phyloP scores from a whole-genome alignment of 2,329 filamentous ascomycete genomes.

The Escovopsis sp. region DNA sequence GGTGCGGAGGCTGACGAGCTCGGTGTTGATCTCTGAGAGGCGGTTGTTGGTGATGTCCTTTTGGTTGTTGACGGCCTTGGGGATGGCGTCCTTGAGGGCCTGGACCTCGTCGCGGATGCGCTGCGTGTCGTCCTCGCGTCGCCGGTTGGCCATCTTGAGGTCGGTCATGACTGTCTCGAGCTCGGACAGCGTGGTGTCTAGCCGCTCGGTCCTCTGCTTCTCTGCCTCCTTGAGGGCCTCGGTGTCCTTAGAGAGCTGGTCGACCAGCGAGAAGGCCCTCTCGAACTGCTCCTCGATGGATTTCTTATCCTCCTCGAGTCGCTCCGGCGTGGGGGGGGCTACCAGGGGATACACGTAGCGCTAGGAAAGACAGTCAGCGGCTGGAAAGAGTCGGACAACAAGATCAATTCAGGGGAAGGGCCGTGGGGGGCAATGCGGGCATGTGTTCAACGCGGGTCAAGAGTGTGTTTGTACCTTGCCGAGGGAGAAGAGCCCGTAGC shows the following conservation, averaged over 20 bases:
- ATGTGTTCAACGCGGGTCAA: too few relatives aligned
- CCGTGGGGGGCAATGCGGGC: too few relatives aligned
- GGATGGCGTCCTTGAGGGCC: conserved; percentile 68
- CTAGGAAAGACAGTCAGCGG: conserved; percentile 25
- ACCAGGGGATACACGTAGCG: conserved; percentile 87
- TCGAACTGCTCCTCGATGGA: conserved; percentile 88
- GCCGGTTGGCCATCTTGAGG: conserved; percentile 64
- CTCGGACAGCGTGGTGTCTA: conserved; percentile 69
- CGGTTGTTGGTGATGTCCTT: conserved; percentile 70
- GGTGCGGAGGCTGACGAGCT: conserved; percentile 85
- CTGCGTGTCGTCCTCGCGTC: conserved; percentile 76
- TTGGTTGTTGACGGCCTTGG: conserved; percentile 75
- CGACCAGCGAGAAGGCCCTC: conserved; percentile 76
- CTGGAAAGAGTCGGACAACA: background rate
- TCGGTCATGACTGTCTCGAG: conserved; percentile 71
- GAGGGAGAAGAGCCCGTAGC: conserved; percentile 77
- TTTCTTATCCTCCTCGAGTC: conserved; percentile 87
- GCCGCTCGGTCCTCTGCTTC: conserved; percentile 62
- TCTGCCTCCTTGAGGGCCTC: conserved; percentile 76
- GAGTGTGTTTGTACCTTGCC: conserved; percentile 63
- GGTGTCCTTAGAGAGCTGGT: conserved; percentile 85
- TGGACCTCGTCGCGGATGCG: conserved; percentile 77
- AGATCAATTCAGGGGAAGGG: background rate
- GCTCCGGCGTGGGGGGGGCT: conserved; percentile 81
- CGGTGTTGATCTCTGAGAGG: conserved; percentile 69